phyloP scores from a whole-genome alignment of 1,139 yeast genomes.

The Hansenula lynferdii region DNA sequence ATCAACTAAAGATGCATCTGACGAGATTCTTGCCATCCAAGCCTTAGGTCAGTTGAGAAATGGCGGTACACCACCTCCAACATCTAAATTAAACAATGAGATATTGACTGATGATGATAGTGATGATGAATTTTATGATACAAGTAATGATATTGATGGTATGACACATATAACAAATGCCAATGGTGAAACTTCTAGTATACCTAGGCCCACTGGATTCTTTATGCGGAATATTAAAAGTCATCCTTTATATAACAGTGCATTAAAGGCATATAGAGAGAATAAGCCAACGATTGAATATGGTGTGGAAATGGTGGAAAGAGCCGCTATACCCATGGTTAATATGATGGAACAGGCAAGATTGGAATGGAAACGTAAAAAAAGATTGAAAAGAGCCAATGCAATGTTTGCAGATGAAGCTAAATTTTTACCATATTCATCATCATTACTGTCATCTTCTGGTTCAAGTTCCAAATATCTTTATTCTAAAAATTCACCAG shows the following conservation, averaged over 20 bases:
- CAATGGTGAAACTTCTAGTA: conserved; percentile 26
- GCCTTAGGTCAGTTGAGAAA: conserved; percentile 18
- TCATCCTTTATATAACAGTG: conserved; percentile 51
- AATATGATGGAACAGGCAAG: conserved; percentile 42
- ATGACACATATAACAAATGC: conserved; percentile 44
- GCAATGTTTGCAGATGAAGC: conserved; percentile 23
- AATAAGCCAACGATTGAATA: conserved; percentile 56
- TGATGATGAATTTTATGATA: conserved; percentile 14
- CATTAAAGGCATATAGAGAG: conserved; percentile 54
- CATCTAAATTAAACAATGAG: background rate
- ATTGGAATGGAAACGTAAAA: conserved; percentile 24
- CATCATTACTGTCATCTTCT: too few relatives aligned
- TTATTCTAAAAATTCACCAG: conserved; percentile 11
- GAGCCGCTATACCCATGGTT: conserved; percentile 56
- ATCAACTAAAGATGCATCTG: conserved; percentile 4
- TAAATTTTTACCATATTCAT: conserved; percentile 6
- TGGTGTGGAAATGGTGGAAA: conserved; percentile 64
- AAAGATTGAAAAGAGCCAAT: conserved; percentile 22
- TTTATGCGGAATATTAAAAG: conserved; percentile 38
- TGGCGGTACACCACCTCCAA: conserved; percentile 10
- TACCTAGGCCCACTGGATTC: conserved; percentile 34
- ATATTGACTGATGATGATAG: conserved; percentile 1
- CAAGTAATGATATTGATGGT: conserved; percentile 12
- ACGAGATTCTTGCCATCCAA: conserved; percentile 17
- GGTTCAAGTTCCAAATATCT: too few relatives aligned